These are phyloP conservation scores for Persicaria maculosa DNA, from an alignment of 148 eudicot genomes.

Conservation along the genomic window DNA sequence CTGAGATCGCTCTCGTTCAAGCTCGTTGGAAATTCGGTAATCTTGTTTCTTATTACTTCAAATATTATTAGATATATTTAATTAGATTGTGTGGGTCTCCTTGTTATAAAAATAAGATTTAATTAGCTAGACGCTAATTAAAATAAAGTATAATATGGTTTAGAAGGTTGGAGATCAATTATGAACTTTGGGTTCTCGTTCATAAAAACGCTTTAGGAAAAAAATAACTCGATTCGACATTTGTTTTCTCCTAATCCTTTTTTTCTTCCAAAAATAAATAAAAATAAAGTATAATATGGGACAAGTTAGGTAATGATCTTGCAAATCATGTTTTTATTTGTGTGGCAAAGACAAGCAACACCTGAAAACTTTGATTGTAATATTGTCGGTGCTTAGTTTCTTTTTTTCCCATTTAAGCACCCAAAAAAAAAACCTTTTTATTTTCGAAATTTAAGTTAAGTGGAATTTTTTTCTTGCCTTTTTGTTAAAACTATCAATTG, in stretches of 20 bases:
- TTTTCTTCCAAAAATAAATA: no score
- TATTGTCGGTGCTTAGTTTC: background rate
- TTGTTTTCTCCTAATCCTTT: no score
- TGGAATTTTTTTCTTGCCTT: background rate
- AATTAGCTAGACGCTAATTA: background rate
- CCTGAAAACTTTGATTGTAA: no score
- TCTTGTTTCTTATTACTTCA: background rate
- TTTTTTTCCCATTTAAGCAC: background rate
- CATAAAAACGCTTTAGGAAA: no score
- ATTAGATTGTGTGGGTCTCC: conserved; percentile 3
- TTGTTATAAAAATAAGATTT: background rate
- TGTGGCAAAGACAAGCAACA: no score
- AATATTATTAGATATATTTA: background rate
- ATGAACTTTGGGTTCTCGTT: no score
- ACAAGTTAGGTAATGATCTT: background rate
- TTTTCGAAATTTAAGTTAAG: background rate
- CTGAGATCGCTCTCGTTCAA: conserved; percentile 50
- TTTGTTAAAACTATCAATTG: background rate
- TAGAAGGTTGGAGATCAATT: no score
- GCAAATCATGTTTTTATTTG: background rate
- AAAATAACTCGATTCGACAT: no score
- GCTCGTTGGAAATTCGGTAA: conserved; percentile 66
- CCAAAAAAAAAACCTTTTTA: background rate
- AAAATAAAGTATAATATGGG: background rate
- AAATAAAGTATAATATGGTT: background rate